Evolutionary conservation across 2,329 filamentous ascomycete genomes (phyloP).

Genomic region (Colletotrichum eleusines): DNA sequence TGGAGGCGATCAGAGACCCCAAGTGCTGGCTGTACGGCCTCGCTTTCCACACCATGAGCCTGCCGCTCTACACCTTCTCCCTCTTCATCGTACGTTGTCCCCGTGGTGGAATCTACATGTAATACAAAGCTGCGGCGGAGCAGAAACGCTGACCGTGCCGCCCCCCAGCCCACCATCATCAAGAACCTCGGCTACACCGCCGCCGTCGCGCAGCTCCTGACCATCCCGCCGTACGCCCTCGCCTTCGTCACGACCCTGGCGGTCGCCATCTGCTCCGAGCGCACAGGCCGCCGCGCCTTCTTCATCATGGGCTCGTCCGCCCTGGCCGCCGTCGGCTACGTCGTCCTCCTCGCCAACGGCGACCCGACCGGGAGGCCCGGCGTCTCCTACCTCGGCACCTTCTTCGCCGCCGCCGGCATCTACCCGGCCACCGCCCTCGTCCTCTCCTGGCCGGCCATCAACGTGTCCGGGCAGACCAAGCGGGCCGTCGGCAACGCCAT

Average conservation of each 20-base stretch:
- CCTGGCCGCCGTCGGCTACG: slow-evolving; percentile 72
- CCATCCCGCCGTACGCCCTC: slow-evolving; percentile 73
- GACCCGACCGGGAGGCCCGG: slow-evolving; percentile 62
- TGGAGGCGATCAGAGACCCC: slow-evolving; percentile 72
- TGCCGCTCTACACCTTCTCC: slow-evolving; percentile 69
- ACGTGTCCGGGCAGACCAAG: slow-evolving; percentile 78
- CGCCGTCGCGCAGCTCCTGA: slow-evolving; percentile 68
- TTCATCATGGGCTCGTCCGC: slow-evolving; percentile 71
- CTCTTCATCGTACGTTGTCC: slow-evolving; percentile 61
- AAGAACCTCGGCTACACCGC: slow-evolving; percentile 65
- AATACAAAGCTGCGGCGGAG: too few relatives aligned
- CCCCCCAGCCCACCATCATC: slow-evolving; percentile 63
- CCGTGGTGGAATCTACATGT: fast-evolving
- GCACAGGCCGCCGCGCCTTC: slow-evolving; percentile 66
- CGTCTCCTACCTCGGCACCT: slow-evolving; percentile 70
- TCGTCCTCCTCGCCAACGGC: slow-evolving; percentile 67
- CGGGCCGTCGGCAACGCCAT: slow-evolving; percentile 76
- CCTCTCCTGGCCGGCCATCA: slow-evolving; percentile 78
- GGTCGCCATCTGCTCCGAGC: slow-evolving; percentile 72
- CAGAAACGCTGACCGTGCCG: background rate
- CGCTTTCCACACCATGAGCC: slow-evolving; percentile 78
- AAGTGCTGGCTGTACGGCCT: slow-evolving; percentile 81
- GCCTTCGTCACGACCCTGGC: slow-evolving; percentile 70
- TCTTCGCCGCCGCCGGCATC: slow-evolving; percentile 75
- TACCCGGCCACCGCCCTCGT: slow-evolving; percentile 74